These are phyloP conservation scores for Postia placenta DNA, from an alignment of 768 basidiomycete species.

Conservation along the genomic window DNA sequence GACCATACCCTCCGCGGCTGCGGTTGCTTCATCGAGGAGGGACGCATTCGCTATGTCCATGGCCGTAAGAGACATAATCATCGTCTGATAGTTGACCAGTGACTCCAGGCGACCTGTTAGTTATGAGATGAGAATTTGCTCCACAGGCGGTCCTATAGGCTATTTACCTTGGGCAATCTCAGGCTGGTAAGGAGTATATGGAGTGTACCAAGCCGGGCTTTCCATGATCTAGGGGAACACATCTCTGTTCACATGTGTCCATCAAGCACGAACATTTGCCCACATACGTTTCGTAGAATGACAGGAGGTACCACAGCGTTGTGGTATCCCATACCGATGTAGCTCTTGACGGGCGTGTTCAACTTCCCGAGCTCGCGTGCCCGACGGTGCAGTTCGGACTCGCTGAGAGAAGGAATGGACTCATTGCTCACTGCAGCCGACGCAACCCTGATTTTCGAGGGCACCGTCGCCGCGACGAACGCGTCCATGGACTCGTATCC, in stretches of 20 bases:
- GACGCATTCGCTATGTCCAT: conserved; percentile 98
- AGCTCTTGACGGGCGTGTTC: conserved; percentile 85
- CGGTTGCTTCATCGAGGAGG: conserved; percentile 90
- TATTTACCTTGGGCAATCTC: conserved; percentile 92
- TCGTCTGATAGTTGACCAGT: conserved; percentile 93
- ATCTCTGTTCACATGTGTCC: too few relatives aligned
- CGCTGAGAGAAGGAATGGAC: conserved; percentile 73
- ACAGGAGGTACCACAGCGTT: conserved; percentile 93
- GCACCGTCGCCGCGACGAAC: conserved; percentile 81
- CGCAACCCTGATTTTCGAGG: conserved; percentile 70
- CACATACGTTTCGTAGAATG: conserved; percentile 77
- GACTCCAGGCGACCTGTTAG: conserved; percentile 86
- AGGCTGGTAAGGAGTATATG: conserved; percentile 93
- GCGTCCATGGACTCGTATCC: conserved; percentile 87
- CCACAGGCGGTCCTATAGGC: not conserved
- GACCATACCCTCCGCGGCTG: conserved; percentile 94
- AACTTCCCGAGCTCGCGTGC: conserved; percentile 71
- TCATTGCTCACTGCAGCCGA: conserved; percentile 53
- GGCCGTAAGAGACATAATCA: conserved; percentile 89
- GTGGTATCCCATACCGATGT: conserved; percentile 98
- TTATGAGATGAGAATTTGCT: not conserved
- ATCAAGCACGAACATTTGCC: not conserved
- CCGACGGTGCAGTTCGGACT: conserved; percentile 72
- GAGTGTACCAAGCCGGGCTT: conserved; percentile 98
- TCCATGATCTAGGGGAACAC: conserved; percentile 65